Percentiles rank a stretch among this genome's conserved stretches.
phyloP scores from a whole-genome alignment of 331 rosid species.

The Quercus lobata region DNA sequence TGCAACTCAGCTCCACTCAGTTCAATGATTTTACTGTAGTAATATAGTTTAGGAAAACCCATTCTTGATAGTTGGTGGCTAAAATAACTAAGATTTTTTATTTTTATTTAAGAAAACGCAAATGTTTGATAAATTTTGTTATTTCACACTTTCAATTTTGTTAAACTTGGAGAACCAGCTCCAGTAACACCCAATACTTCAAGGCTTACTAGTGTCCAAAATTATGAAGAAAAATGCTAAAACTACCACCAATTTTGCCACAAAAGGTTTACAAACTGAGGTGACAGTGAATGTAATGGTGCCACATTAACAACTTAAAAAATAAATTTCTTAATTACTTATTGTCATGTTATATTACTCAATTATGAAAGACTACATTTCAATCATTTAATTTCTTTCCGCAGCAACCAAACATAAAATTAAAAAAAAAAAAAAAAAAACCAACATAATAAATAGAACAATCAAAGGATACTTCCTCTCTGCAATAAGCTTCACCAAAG shows the following conservation, averaged over 20 bases:
- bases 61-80: neutral
- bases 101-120: neutral
- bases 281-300: too few relatives aligned
- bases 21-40: constrained; percentile 62
- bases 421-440: neutral
- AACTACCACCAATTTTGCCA: too few relatives aligned
- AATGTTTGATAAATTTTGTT: neutral
- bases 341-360: neutral
- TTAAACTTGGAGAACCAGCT: neutral
- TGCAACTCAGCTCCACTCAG: constrained; percentile 63
- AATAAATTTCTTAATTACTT: too few relatives aligned
- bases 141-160: neutral
- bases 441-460: neutral
- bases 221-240: too few relatives aligned
- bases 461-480: constrained; percentile 76
- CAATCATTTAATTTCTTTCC: neutral
- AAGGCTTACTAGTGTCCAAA: too few relatives aligned
- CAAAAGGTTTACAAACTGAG: too few relatives aligned
- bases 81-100: neutral
- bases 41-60: constrained; percentile 20
- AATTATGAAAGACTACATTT: neutral
- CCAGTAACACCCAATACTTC: neutral
- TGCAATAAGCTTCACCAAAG: constrained; percentile 46
- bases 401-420: neutral
- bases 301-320: too few relatives aligned